A percentile compares a stretch with the other conserved stretches of the same genome.
Conservation (phyloP, 768 basidiomycete genomes). For the Mycena filopes region DNA sequence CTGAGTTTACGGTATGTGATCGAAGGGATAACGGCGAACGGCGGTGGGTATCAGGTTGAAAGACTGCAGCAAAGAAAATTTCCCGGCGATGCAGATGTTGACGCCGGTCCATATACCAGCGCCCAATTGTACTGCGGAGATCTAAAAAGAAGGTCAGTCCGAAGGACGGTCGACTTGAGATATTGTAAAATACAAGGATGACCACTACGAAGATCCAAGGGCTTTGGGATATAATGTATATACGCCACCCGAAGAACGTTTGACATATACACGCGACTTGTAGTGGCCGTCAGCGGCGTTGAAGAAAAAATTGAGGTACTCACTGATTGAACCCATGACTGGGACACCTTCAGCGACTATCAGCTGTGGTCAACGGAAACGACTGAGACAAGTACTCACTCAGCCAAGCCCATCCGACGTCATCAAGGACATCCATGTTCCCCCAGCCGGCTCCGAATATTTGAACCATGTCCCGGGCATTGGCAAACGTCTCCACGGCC, state of each 20-base stretch:
- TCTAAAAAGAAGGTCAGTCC: background rate
- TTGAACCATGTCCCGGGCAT: background rate
- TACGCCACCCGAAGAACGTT: conserved; percentile 21
- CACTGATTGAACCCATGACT: conserved; percentile 21
- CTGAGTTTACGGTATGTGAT: background rate
- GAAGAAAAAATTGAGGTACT: background rate
- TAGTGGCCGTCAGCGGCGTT: background rate
- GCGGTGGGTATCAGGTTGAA: conserved; percentile 1
- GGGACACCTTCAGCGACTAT: background rate
- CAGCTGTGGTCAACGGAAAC: too few species aligned
- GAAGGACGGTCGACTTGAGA: background rate
- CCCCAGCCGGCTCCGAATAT: conserved; percentile 26
- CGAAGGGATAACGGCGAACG: background rate
- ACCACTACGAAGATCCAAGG: background rate
- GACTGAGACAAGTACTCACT: background rate
- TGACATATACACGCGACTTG: conserved; percentile 22
- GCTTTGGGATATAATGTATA: conserved; percentile 8
- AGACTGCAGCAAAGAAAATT: conserved; percentile 15
- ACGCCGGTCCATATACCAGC: conserved; percentile 22
- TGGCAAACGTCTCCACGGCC: conserved; percentile 15
- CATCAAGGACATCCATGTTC: conserved; percentile 6
- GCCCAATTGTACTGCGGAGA: background rate
- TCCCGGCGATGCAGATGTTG: background rate
- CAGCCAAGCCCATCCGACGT: conserved; percentile 28
- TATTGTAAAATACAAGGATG: background rate